Percentiles rank a stretch among this genome's conserved stretches.
Conservation (phyloP, 176 grass and related monocot genomes). For the Oropetium thomaeum region DNA sequence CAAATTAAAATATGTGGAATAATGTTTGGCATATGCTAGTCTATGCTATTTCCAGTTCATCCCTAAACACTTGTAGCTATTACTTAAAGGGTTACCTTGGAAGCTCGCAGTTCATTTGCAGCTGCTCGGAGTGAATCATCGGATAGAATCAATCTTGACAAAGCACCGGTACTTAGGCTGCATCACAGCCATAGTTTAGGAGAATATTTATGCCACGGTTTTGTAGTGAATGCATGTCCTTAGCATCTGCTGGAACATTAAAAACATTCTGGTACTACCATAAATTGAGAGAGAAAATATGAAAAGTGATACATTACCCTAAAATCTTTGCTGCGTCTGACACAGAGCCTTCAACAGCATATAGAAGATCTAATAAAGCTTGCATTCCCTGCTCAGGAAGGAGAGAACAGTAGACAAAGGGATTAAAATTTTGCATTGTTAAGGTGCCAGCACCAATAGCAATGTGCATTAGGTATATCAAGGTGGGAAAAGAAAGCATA, state of each 20-base stretch:
- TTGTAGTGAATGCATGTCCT: neutral
- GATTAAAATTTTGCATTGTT: neutral
- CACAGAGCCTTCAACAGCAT: slow-evolving; percentile 74
- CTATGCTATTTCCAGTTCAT: neutral
- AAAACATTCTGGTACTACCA: neutral
- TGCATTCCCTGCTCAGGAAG: slow-evolving; percentile 74
- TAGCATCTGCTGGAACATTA: neutral
- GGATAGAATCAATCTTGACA: slow-evolving; percentile 95
- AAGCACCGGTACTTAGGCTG: slow-evolving; percentile 90
- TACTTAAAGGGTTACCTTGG: slow-evolving; percentile 58
- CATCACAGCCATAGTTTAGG: slow-evolving; percentile 15
- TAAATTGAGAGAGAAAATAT: neutral
- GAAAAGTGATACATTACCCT: slow-evolving; percentile 52
- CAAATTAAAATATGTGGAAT: neutral
- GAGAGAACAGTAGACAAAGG: neutral
- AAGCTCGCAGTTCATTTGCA: slow-evolving; percentile 81
- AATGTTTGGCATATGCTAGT: neutral
- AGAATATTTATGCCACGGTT: neutral
- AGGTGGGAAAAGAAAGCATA: slow-evolving; percentile 40
- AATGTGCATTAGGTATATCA: neutral
- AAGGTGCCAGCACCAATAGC: neutral
- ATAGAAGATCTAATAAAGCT: slow-evolving; percentile 88
- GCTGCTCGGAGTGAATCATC: slow-evolving; percentile 83
- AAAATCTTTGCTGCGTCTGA: slow-evolving; percentile 56
- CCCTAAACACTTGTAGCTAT: neutral